A percentile compares a stretch with the other conserved stretches of the same genome.
Evolutionary conservation across 768 basidiomycete species (phyloP).

Genomic region (Lenzites betulinus): DNA sequence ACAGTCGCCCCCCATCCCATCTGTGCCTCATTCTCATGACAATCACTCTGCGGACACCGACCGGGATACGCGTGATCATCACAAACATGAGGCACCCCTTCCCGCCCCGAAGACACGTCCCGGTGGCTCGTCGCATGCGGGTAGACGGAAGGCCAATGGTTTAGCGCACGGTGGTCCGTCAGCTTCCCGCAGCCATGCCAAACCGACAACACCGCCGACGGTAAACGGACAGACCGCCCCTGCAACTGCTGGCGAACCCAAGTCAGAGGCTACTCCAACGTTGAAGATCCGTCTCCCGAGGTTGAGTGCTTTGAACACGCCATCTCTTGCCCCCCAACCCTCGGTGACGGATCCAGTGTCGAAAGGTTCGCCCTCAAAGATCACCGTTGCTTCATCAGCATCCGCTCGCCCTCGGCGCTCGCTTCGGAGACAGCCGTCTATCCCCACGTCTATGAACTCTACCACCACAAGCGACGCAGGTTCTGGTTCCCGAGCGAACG

Average conservation of each 20-base stretch:
- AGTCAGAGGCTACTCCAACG: slow-evolving; percentile 24
- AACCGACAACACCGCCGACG: slow-evolving; percentile 12
- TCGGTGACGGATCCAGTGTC: slow-evolving; percentile 7
- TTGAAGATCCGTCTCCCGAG: slow-evolving; percentile 35
- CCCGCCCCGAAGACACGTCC: neutral
- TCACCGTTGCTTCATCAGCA: neutral
- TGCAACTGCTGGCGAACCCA: slow-evolving; percentile 26
- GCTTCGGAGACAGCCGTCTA: slow-evolving; percentile 22
- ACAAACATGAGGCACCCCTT: neutral
- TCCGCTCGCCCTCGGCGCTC: slow-evolving; percentile 25
- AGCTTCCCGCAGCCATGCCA: neutral
- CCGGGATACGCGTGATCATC: neutral
- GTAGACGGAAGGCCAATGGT: slow-evolving; percentile 11
- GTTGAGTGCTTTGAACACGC: slow-evolving; percentile 21
- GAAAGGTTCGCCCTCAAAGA: slow-evolving; percentile 19
- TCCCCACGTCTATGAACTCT: slow-evolving; percentile 24
- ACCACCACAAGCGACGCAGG: slow-evolving; percentile 23
- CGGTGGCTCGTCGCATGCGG: neutral
- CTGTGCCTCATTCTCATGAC: neutral
- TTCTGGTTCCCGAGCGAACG: slow-evolving; percentile 18
- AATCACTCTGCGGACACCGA: neutral
- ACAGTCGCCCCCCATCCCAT: neutral
- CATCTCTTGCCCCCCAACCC: neutral
- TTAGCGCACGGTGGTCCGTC: neutral
- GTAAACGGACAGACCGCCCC: slow-evolving; percentile 18